Evolutionary conservation across 176 grass and related monocot genomes (phyloP), one percentile per base, ranked within the genome.

Genomic region (Carex cristatella): DNA sequence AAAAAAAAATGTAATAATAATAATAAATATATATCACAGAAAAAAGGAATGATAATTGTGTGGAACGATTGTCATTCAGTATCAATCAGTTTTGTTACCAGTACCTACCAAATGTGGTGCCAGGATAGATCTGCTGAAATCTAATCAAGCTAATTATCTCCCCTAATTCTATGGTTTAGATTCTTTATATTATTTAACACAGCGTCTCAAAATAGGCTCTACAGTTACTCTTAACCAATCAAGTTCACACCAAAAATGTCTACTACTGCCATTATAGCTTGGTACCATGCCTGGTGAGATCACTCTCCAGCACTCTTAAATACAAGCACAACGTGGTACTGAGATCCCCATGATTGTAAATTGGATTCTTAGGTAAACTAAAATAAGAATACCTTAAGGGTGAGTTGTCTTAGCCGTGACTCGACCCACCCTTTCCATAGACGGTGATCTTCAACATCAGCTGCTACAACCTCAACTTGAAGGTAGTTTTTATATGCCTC

Each of bases 401-500:
- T 99, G 28, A 99, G 86, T 77, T 99, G 97, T 61, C 97, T 92
- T 62, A 99, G 82, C 30, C 97, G 79, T 81, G 97, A 99, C 83
- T 99, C 97, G 62, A 99, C 88, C 97, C 97, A 94, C 61, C 97
- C 97, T 72, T 95, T 99, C 97, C 97, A 99, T 58, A 99, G 83
- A 64, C 93, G 88, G 32, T 95, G 97, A 90, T 99, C 97, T 89
- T 86, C 88, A 27, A 75, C 88, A 92, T 95, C 91, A 30, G 87
- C 87, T 0, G 97, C 88, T 0, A 95, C 89, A 84, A 99, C 90
- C 79, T 99, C 97, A 79, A 99, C 93, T 77, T 95, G 97, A 73
- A 99, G 68, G 89, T 99, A 99, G 63, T 99, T 99, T 79, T 99
- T 99, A 72, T 99, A 99, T 54, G 85, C 85, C 76, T 99, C 93